These are phyloP conservation scores for Xylariales sp. DNA, from an alignment of 2,329 filamentous ascomycete species.

Conservation along the genomic window DNA sequence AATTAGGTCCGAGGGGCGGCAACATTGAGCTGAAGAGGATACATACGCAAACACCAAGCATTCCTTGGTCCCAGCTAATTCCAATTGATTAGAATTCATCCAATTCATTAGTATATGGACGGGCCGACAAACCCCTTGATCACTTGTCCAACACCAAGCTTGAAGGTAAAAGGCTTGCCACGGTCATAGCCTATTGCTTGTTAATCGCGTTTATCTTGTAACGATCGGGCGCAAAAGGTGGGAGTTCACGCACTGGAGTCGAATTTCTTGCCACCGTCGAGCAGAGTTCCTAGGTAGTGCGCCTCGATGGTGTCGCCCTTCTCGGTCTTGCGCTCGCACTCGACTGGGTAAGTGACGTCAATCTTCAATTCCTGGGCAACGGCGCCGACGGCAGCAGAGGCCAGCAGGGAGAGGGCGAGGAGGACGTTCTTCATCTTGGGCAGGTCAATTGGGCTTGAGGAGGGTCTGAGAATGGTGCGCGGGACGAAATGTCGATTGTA, in stretches of 20 bases:
- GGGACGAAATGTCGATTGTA: too few species aligned
- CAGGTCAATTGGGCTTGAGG: too few species aligned
- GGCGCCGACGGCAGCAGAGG: conserved; percentile 44
- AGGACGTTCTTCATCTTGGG: too few species aligned
- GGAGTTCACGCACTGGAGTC: conserved; percentile 58
- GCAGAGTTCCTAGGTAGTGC: conserved; percentile 83
- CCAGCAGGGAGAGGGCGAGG: conserved; percentile 44
- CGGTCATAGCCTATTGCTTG: conserved; percentile 64
- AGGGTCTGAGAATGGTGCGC: too few species aligned
- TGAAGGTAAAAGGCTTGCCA: conserved; percentile 71
- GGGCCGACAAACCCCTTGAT: conserved; percentile 74
- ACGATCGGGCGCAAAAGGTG: not conserved
- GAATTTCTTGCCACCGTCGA: conserved; percentile 70
- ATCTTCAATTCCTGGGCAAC: conserved; percentile 67
- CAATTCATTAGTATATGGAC: too few species aligned
- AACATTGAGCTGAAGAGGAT: too few species aligned
- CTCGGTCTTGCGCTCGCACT: conserved; percentile 74
- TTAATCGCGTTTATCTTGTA: conserved; percentile 22
- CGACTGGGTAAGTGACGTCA: conserved; percentile 67
- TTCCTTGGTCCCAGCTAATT: conserved; percentile 89
- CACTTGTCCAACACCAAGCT: conserved; percentile 73
- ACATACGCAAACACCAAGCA: too few species aligned
- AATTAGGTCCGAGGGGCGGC: too few species aligned
- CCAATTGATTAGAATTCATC: too few species aligned
- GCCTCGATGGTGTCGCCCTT: conserved; percentile 78